These are phyloP conservation scores for Theileria sp. DNA, from an alignment of 169 alveolate species.

Conservation along the genomic window DNA sequence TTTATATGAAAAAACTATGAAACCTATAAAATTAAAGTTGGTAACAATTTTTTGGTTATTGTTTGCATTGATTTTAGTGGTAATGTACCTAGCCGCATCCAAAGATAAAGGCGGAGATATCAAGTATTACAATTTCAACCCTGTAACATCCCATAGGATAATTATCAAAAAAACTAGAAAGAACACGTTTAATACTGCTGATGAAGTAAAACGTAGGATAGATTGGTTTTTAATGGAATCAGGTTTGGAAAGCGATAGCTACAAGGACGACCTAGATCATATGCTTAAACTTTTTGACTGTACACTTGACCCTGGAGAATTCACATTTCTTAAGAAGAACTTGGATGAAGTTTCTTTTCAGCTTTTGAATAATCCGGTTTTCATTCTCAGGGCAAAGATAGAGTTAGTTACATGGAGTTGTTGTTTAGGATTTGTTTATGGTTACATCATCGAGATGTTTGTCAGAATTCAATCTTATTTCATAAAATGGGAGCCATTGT, in stretches of 20 bases:
- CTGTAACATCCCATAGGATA: background rate
- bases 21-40: background rate
- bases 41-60: background rate
- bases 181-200: background rate
- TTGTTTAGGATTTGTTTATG: background rate
- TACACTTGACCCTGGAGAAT: background rate
- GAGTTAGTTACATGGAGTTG: conserved; percentile 7
- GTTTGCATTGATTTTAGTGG: background rate
- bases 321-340: background rate
- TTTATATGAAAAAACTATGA: background rate
- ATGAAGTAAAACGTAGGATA: background rate
- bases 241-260: background rate
- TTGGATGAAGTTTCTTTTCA: background rate
- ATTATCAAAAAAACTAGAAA: background rate
- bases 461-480: conserved; percentile 6
- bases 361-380: background rate
- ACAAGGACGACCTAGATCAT: background rate
- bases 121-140: background rate
- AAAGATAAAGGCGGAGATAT: background rate
- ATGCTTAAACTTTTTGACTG: conserved; percentile 3
- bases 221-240: background rate
- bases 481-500: conserved; percentile 33
- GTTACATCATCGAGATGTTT: background rate
- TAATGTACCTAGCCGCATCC: background rate
- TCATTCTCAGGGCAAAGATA: background rate